Base-by-base conservation (phyloP, 331 rosid species). In the Malus hybrid region DNA sequence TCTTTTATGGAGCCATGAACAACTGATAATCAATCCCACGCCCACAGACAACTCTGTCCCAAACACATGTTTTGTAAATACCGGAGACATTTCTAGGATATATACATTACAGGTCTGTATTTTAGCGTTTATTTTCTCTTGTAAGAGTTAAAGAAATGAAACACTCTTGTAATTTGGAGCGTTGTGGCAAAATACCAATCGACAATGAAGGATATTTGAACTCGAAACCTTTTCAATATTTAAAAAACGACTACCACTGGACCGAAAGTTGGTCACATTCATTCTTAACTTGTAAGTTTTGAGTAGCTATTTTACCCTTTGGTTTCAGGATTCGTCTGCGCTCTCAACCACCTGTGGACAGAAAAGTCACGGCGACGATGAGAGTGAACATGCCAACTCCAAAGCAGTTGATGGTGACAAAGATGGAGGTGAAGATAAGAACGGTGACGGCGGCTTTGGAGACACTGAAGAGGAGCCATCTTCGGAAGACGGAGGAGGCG, bases 391-490 rank as follows among this genome's bases (percentile, higher is more conserved):
- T 71, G n/a, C 72, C 57, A 52, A 79, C 14, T 6, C 18, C 6
- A 61, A 68, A 22, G 82, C 77, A 9, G 68, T 53, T 7, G 84
- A 83, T 39, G 84, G 68, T 14, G 87, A 53, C 14, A 77, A 67
- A 68, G 77, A 82, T 33, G 78, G 63, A 5, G 64, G 68, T 3
- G 75, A 76, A 4, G 76, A 65, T 5, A 75, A 68, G 10, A 53
- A 57, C 1, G 20, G 44, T 5, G 84, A 79, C 1, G 70, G 80
- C 4, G 78, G 76, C 4, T 8, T 46, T 1, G 87, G 77, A 15
- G 87, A 76, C 1, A 75, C 73, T 0, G 77, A 79, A 53, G 82
- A 74, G 28, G 83, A 70, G 29, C 74, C 19, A 16, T 75, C 83
- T n/a, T 75, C 68, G 3, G 80, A 74, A 39, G 82, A 70, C 14